These are phyloP conservation scores for Prillingera fragicola DNA, from an alignment of 1,284 basidiomycete species.

Conservation along the genomic window DNA sequence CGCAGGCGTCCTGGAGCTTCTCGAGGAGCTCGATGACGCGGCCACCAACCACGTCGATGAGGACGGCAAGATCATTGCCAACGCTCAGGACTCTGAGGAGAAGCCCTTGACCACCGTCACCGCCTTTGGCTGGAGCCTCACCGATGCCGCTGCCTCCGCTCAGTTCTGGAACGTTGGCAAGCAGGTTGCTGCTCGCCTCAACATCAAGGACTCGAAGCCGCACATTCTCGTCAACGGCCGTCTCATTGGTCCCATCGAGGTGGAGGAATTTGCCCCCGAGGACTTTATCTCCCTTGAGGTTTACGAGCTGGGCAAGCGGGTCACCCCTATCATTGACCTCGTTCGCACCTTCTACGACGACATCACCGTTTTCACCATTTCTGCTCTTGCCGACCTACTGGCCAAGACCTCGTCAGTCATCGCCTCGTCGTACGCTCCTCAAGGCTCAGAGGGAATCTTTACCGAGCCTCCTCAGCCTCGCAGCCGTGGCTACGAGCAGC, in stretches of 20 bases:
- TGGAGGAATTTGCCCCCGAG: constrained; percentile 56
- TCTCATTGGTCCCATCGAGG: constrained; percentile 59
- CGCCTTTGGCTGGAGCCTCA: constrained; percentile 18
- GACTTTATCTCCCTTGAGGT: constrained; percentile 65
- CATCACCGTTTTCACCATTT: constrained; percentile 53
- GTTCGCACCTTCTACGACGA: constrained; percentile 55
- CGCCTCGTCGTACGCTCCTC: constrained; percentile 58
- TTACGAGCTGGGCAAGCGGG: constrained; percentile 67
- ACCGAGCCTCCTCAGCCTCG: constrained; percentile 54
- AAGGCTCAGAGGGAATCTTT: constrained; percentile 66
- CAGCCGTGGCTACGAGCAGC: constrained; percentile 55
- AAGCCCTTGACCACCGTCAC: constrained; percentile 18
- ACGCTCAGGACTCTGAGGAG: constrained; percentile 5
- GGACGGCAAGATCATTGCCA: constrained; percentile 12
- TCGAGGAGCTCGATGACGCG: constrained; percentile 32
- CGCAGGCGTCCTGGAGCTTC: constrained; percentile 18
- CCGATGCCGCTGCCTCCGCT: constrained; percentile 30
- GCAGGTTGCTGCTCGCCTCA: constrained; percentile 45
- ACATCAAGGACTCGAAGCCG: constrained; percentile 56
- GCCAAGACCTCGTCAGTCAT: constrained; percentile 65
- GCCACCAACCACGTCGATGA: constrained; percentile 23
- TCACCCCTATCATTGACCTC: constrained; percentile 61
- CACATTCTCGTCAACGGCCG: constrained; percentile 74
- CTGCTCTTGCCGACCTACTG: constrained; percentile 57
- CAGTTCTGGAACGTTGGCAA: constrained; percentile 39